phyloP scores from a whole-genome alignment of 306 rosid genomes.

The Cucumis sativus region DNA sequence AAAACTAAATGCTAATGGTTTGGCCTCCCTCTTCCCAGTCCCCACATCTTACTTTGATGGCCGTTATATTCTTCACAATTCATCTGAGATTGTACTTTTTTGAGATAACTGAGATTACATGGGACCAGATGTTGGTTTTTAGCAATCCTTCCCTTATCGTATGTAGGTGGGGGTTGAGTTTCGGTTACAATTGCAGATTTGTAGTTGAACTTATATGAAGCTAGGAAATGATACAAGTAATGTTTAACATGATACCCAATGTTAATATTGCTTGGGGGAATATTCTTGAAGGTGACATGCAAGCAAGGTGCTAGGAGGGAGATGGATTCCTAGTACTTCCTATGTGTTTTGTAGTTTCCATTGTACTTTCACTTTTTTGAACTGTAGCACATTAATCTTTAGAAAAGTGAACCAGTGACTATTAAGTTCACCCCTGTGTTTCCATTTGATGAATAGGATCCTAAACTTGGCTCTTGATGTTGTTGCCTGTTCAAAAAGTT shows the following conservation, averaged over 20 bases:
- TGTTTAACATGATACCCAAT: background rate
- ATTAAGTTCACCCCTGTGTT: background rate
- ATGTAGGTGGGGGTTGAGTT: background rate
- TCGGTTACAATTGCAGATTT: background rate
- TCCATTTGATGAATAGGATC: background rate
- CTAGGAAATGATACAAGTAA: background rate
- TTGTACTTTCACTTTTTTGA: background rate
- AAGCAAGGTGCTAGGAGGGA: background rate
- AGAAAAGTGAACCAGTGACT: background rate
- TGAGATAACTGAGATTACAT: background rate
- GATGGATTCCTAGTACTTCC: background rate
- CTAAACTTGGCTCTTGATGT: background rate
- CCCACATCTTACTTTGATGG: background rate
- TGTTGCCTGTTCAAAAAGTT: background rate
- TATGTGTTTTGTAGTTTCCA: background rate
- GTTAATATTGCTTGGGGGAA: background rate
- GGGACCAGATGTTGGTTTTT: background rate
- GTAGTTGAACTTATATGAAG: background rate
- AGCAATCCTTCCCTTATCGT: background rate
- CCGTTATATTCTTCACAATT: background rate
- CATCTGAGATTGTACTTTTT: background rate
- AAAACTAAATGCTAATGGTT: background rate
- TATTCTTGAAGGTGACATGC: background rate
- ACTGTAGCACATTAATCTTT: background rate
- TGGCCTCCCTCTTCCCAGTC: background rate